These are phyloP conservation scores for Podaxis sp. DNA, from an alignment of 768 basidiomycete species.

Conservation along the genomic window DNA sequence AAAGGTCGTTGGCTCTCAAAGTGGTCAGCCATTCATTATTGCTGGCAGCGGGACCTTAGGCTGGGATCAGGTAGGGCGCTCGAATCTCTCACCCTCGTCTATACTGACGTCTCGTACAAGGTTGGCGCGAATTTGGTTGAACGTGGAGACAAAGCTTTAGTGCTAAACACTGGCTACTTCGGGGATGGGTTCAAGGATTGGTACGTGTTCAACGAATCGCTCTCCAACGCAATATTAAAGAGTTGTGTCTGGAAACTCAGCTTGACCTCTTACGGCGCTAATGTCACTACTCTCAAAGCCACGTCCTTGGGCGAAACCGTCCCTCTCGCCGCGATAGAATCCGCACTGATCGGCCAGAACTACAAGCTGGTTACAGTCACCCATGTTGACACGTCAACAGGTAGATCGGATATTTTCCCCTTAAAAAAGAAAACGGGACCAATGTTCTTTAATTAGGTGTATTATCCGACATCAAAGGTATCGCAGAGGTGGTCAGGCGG, in stretches of 20 bases:
- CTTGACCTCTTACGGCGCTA: slow-evolving; percentile 77
- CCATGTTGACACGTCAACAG: slow-evolving; percentile 87
- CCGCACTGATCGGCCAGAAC: slow-evolving; percentile 62
- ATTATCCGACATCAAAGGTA: slow-evolving; percentile 69
- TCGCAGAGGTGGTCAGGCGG: slow-evolving; percentile 65
- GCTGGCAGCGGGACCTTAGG: slow-evolving; percentile 88
- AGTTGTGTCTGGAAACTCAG: slow-evolving; percentile 30
- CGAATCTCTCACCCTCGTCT: background rate
- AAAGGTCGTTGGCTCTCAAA: slow-evolving; percentile 64
- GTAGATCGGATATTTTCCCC: slow-evolving; percentile 22
- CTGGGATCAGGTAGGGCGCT: slow-evolving; percentile 58
- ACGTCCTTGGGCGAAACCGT: slow-evolving; percentile 71
- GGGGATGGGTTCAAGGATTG: slow-evolving; percentile 83
- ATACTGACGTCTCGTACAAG: slow-evolving; percentile 28
- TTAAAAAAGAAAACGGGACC: background rate
- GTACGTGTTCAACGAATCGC: slow-evolving; percentile 35
- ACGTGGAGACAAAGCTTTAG: slow-evolving; percentile 67
- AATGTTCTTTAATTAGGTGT: slow-evolving; percentile 38
- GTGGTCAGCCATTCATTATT: slow-evolving; percentile 79
- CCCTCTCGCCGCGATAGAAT: slow-evolving; percentile 50
- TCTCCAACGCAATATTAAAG: background rate
- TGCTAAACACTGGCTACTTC: slow-evolving; percentile 89
- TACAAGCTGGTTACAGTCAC: slow-evolving; percentile 87
- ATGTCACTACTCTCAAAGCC: slow-evolving; percentile 63
- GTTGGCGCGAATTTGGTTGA: slow-evolving; percentile 83